phyloP scores from a whole-genome alignment of 345 rosid genomes.

The Brassica rapa region DNA sequence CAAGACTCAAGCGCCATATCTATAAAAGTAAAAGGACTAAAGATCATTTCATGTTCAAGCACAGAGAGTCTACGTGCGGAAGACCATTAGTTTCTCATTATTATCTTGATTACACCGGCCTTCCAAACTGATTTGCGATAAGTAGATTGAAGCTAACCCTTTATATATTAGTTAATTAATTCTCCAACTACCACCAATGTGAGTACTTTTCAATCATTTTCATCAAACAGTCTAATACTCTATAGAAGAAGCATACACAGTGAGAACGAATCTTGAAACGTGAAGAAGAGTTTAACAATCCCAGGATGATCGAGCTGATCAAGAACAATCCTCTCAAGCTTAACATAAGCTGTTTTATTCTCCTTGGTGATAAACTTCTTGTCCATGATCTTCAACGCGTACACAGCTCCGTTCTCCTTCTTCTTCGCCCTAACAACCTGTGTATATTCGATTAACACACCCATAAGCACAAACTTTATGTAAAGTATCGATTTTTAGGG shows the following conservation, averaged over 20 bases:
- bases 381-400: constrained; percentile 98
- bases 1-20: constrained; percentile 99
- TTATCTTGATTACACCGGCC: too few species aligned
- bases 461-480: constrained; percentile 5
- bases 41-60: constrained; percentile 29
- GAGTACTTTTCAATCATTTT: neutral
- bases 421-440: constrained; percentile 71
- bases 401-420: constrained; percentile 69
- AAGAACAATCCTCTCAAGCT: constrained; percentile 91
- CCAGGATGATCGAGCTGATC: constrained; percentile 99
- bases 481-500: neutral
- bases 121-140: too few species aligned
- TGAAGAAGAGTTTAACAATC: constrained; percentile 79
- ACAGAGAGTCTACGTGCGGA: neutral
- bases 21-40: constrained; percentile 41
- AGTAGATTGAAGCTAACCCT: neutral
- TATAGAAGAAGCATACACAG: constrained; percentile 55
- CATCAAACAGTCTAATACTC: neutral
- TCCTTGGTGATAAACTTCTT: constrained; percentile 96
- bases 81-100: too few species aligned
- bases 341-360: constrained; percentile 94
- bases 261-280: constrained; percentile 88
- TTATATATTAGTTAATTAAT: neutral
- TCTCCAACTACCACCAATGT: neutral
- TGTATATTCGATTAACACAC: constrained; percentile 11